A percentile compares a stretch with the other conserved stretches of the same genome.
Evolutionary conservation across 805 yeast genomes (phyloP).

Genomic region (Starmerella vaccinii): DNA sequence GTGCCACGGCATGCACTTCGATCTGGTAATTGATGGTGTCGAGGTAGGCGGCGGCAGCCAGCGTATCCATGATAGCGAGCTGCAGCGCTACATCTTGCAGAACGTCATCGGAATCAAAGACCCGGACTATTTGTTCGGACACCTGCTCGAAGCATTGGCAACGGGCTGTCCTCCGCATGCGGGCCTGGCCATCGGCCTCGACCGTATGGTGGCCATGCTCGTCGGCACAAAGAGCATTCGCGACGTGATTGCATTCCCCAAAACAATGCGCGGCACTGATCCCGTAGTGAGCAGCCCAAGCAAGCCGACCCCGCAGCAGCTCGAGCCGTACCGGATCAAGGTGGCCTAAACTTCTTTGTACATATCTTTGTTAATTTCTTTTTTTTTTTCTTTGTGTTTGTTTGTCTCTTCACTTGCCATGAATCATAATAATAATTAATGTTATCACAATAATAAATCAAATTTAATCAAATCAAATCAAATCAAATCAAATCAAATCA

Average conservation of each 20-base stretch:
- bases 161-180: slow-evolving; percentile 99
- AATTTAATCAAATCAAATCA: too few species aligned
- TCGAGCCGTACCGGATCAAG: slow-evolving; percentile 47
- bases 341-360: background rate
- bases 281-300: slow-evolving; percentile 83
- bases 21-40: slow-evolving; percentile 83
- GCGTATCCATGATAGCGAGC: slow-evolving; percentile 75
- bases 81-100: slow-evolving; percentile 66
- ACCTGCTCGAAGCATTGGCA: slow-evolving; percentile 64
- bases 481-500: too few species aligned
- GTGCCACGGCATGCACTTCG: slow-evolving; percentile 86
- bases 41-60: slow-evolving; percentile 97
- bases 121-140: slow-evolving; percentile 66
- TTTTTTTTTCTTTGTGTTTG: background rate
- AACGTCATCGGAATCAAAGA: slow-evolving; percentile 49
- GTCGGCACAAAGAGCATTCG: slow-evolving; percentile 67
- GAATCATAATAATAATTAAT: too few species aligned
- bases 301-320: slow-evolving; percentile 37
- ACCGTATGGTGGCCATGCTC: slow-evolving; percentile 83
- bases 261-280: slow-evolving; percentile 79
- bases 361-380: slow-evolving; percentile 11
- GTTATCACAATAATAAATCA: too few species aligned
- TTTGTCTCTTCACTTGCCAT: too few species aligned
- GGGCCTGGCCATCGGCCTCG: slow-evolving; percentile 92
- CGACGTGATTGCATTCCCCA: slow-evolving; percentile 94